Base-by-base conservation (phyloP, 176 grass and related monocot species). In the Tuctoria greenei region DNA sequence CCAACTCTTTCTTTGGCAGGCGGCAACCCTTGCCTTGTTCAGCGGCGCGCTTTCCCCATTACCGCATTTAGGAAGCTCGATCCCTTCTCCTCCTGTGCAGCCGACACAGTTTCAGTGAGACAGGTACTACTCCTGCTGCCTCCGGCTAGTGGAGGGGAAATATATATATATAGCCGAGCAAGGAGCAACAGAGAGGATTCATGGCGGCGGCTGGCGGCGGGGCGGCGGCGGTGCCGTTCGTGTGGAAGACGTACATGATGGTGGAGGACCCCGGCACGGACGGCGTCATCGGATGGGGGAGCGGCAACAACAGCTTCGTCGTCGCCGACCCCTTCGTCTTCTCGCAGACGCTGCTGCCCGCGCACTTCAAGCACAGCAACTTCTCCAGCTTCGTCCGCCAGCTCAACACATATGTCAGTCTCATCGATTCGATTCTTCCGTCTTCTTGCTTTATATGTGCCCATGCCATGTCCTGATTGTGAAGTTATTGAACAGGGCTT, bases 281-380 rank as follows among this genome's bases (percentile, higher is more conserved):
- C 68, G 78, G 78, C 11, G 78, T 96, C 64, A 92, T 96, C 69
- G 61, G 86, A 1, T 96, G 89, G 93, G 81, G 89, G 3, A 79
- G 42, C 6, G 86, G 80, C 8, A 78, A 85, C 86, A 92, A 90
- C 79, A 96, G 74, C 86, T 92, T 96, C 79, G 35, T 92, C 68
- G 93, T 96, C 60, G 62, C 74, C 34, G 89, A 92, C 55, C 89
- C 86, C 60, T 92, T 96, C 81, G 81, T 84, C 73, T 92, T 92
- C 73, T 83, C 93, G 3, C 89, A 87, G 87, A 90, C 75, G 34
- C 75, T 96, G 65, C 87, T 96, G 0, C 87, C 89, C 14, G 59
- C 87, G 3, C 85, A 88, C 88, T 97, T 93, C 83, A 97, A 97
- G 90, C 90, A 97, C 87, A 88, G 73, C 85, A 97, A 97, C 83